Evolutionary conservation across 495 filamentous ascomycete species (phyloP).

Genomic region (Aeminium ludgeri): DNA sequence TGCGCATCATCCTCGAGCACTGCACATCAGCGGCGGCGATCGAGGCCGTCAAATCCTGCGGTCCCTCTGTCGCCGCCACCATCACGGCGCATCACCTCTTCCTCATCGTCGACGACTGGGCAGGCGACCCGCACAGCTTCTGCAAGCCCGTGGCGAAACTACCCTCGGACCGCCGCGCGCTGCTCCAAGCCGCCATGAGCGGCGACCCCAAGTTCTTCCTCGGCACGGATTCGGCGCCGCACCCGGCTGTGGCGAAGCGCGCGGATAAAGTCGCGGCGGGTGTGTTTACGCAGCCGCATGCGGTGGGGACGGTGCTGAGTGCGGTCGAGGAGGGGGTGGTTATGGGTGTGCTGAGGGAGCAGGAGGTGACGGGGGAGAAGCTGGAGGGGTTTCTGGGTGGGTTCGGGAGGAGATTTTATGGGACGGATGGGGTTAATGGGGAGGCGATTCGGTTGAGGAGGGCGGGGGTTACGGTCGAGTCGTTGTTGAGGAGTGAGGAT

Average conservation of each 20-base stretch:
- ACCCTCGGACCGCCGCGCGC: constrained; percentile 56
- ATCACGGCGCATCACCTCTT: constrained; percentile 70
- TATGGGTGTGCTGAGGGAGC: constrained; percentile 45
- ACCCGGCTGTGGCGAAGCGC: constrained; percentile 57
- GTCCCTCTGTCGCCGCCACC: constrained; percentile 54
- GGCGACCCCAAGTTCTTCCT: constrained; percentile 75
- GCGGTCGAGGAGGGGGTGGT: constrained; percentile 55
- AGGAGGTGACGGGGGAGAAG: constrained; percentile 51
- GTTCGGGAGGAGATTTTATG: constrained; percentile 64
- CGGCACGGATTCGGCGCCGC: constrained; percentile 58
- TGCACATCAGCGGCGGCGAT: constrained; percentile 73
- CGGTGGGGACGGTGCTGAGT: constrained; percentile 54
- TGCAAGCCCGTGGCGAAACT: constrained; percentile 52
- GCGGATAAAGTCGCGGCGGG: constrained; percentile 56
- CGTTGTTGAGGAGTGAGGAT: constrained; percentile 48
- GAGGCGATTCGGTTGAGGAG: constrained; percentile 46
- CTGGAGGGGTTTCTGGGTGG: constrained; percentile 59
- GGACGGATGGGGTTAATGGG: constrained; percentile 28
- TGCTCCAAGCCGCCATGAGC: constrained; percentile 49
- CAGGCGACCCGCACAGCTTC: constrained; percentile 61
- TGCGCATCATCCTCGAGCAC: constrained; percentile 68
- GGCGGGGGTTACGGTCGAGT: constrained; percentile 41
- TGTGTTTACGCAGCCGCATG: constrained; percentile 81
- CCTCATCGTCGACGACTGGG: constrained; percentile 60
- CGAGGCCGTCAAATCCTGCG: constrained; percentile 56